These are phyloP conservation scores for Trichocomaceae sp. DNA, from an alignment of 2,329 filamentous ascomycete genomes.

Conservation along the genomic window DNA sequence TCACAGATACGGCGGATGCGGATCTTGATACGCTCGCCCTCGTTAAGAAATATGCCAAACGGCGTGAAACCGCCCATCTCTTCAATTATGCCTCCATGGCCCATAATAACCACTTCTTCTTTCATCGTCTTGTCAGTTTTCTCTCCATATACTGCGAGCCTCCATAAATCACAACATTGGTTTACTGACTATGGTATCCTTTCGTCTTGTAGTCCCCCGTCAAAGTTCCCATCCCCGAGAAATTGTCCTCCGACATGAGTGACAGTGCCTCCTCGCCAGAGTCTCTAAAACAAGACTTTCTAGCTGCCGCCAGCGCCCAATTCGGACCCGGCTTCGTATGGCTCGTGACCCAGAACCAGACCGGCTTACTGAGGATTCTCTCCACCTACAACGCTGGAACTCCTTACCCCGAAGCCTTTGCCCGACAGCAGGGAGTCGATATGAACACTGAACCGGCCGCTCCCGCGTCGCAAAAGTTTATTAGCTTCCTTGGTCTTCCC, in stretches of 20 bases:
- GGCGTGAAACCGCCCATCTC: conserved; percentile 66
- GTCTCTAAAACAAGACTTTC: conserved; percentile 71
- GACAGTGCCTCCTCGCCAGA: conserved; percentile 74
- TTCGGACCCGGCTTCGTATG: conserved; percentile 97
- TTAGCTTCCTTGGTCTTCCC: conserved; percentile 17
- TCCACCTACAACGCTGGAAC: conserved; percentile 87
- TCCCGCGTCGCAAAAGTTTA: conserved; percentile 17
- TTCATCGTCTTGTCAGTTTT: conserved; percentile 38
- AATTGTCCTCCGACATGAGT: conserved; percentile 55
- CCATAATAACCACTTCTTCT: conserved; percentile 69
- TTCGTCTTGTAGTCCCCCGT: conserved; percentile 30
- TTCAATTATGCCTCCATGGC: conserved; percentile 98
- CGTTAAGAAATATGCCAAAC: conserved; percentile 67
- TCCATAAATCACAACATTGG: too few species aligned
- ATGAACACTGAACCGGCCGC: conserved; percentile 38
- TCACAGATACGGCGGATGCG: conserved; percentile 59
- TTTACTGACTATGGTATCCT: neutral
- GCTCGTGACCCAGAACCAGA: conserved; percentile 61
- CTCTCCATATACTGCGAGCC: neutral
- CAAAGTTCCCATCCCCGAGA: conserved; percentile 47
- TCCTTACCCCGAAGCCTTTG: conserved; percentile 79
- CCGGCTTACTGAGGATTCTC: conserved; percentile 59
- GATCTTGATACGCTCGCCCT: conserved; percentile 59
- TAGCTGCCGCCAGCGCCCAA: conserved; percentile 78
- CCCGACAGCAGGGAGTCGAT: conserved; percentile 56